Conservation (phyloP, 352 stramenopile species). For the Pythium biforme region DNA sequence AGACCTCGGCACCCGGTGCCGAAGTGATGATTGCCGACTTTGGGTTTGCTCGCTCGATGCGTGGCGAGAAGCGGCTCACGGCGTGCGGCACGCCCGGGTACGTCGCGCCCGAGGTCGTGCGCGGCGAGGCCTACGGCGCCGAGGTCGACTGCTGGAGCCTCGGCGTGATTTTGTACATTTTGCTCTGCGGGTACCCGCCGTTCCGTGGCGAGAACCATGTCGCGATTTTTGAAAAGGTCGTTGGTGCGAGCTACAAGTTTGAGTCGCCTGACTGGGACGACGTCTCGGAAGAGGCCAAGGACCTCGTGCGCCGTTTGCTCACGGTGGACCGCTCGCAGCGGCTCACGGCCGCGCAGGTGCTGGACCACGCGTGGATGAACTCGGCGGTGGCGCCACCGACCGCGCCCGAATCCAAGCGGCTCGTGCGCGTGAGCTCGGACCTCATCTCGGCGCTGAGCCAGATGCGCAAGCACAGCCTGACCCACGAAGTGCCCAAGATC, state of each 20-base stretch:
- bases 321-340: constrained; percentile 84
- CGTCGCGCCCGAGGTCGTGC: constrained; percentile 93
- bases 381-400: constrained; percentile 22
- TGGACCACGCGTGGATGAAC: constrained; percentile 85
- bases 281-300: constrained; percentile 92
- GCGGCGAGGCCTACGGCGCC: constrained; percentile 80
- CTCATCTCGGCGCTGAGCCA: constrained; percentile 64
- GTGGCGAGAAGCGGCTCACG: constrained; percentile 49
- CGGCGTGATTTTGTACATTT: constrained; percentile 93
- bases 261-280: constrained; percentile 92
- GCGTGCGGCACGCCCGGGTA: constrained; percentile 89
- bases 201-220: constrained; percentile 76
- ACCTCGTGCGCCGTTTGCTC: constrained; percentile 93
- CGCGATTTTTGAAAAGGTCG: constrained; percentile 69
- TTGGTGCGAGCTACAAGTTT: constrained; percentile 90
- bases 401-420: constrained; percentile 24
- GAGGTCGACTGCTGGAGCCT: constrained; percentile 94
- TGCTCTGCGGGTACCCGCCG: constrained; percentile 92
- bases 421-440: constrained; percentile 48
- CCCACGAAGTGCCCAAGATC: constrained; percentile 66
- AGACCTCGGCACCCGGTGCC: constrained; percentile 63
- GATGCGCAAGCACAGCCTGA: constrained; percentile 76
- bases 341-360: constrained; percentile 61
- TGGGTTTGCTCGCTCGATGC: constrained; percentile 78
- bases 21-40: constrained; percentile 90